Evolutionary conservation across 73 alveolate species (phyloP).

Genomic region (Stentor roeselii): DNA sequence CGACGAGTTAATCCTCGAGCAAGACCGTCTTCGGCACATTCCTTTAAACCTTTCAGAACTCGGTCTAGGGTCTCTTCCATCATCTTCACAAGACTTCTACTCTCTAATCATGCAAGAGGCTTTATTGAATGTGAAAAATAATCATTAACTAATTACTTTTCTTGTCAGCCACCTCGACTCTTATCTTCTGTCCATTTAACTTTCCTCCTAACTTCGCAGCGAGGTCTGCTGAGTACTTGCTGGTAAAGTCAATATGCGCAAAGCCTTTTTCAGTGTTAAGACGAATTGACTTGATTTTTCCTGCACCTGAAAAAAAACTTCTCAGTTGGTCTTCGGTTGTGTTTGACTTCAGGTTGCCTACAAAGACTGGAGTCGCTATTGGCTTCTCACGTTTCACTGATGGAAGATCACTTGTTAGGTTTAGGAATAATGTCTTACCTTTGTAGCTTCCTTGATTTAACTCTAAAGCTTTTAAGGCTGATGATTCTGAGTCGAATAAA

Average conservation of each 20-base stretch:
- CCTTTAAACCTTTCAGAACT: not conserved
- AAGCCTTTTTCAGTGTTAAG: constrained; percentile 79
- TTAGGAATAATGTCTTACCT: not conserved
- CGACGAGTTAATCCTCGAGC: not conserved
- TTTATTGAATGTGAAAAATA: too few relatives aligned
- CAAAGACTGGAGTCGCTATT: constrained; percentile 56
- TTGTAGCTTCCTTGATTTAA: not conserved
- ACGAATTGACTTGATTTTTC: constrained; percentile 68
- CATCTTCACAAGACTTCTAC: not conserved
- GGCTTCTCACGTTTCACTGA: not conserved
- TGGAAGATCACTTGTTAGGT: constrained; percentile 15
- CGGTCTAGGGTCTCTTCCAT: not conserved
- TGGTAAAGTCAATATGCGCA: constrained; percentile 83
- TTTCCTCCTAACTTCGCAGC: constrained; percentile 72
- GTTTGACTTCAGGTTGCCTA: constrained; percentile 80
- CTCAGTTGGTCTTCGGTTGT: constrained; percentile 65
- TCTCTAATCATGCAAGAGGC: constrained; percentile 24
- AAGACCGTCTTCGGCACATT: not conserved
- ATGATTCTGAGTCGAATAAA: not conserved
- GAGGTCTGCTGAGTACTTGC: constrained; percentile 63
- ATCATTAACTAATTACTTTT: too few relatives aligned
- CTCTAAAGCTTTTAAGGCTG: constrained; percentile 15
- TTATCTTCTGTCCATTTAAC: constrained; percentile 72
- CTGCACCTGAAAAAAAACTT: constrained; percentile 76
- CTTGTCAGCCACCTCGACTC: constrained; percentile 55